Evolutionary conservation across 140 eudicot genomes (phyloP).

Genomic region (Erigeron philadelphicus): DNA sequence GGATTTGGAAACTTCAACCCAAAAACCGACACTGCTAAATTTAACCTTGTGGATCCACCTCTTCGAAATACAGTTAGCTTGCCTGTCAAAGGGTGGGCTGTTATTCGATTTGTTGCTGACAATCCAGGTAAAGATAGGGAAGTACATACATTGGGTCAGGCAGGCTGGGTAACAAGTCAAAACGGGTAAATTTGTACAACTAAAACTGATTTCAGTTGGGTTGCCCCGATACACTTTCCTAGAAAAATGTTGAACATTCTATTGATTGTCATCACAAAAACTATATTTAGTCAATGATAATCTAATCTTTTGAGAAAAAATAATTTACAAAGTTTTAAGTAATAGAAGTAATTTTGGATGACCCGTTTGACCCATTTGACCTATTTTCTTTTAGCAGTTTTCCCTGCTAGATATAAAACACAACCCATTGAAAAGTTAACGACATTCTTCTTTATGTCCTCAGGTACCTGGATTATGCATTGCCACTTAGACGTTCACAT

Average conservation of each 20-base stretch:
- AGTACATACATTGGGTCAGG: neutral
- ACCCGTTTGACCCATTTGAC: neutral
- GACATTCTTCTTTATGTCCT: neutral
- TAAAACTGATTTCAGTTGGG: neutral
- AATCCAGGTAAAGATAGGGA: slow-evolving; percentile 58
- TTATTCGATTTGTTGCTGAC: slow-evolving; percentile 89
- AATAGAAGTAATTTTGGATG: neutral
- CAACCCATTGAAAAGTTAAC: neutral
- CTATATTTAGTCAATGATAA: no score
- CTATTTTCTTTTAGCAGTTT: neutral
- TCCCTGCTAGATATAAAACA: neutral
- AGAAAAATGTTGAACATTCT: neutral
- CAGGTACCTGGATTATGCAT: slow-evolving; percentile 93
- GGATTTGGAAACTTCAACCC: slow-evolving; percentile 92
- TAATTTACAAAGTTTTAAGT: neutral
- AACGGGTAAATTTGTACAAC: neutral
- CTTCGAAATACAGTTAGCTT: slow-evolving; percentile 76
- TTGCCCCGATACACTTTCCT: neutral
- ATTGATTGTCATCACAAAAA: neutral
- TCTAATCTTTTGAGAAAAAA: neutral
- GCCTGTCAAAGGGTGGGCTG: slow-evolving; percentile 91
- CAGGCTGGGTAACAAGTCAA: neutral
- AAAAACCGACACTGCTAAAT: slow-evolving; percentile 57
- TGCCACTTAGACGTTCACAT: slow-evolving; percentile 97
- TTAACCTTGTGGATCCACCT: slow-evolving; percentile 92